These are phyloP conservation scores for Astrephomene gubernaculifera DNA, from an alignment of 139 green algal species.

Conservation along the genomic window DNA sequence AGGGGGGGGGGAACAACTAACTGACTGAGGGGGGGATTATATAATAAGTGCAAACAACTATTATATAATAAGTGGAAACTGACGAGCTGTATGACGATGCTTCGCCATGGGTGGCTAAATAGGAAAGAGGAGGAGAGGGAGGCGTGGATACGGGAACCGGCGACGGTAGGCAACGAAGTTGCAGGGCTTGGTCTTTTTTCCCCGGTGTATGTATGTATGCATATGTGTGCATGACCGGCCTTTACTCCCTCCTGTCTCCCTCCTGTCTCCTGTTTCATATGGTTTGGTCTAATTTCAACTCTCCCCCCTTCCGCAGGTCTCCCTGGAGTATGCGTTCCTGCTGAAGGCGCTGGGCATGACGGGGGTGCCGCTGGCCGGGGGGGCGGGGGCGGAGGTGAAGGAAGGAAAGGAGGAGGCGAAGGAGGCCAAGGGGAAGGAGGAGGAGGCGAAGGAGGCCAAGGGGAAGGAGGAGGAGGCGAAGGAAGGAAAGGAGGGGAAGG, in stretches of 20 bases:
- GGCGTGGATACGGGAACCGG: not conserved
- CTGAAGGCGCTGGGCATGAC: constrained; percentile 72
- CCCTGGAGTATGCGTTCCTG: constrained; percentile 84
- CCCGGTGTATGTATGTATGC: no score
- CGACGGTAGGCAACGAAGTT: no score
- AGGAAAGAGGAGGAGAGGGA: not conserved
- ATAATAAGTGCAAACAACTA: not conserved
- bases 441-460: no score
- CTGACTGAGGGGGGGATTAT: not conserved
- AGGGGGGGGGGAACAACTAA: not conserved
- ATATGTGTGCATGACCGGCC: no score
- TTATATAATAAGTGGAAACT: not conserved
- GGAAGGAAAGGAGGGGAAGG: no score
- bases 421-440: no score
- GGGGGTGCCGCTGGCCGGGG: not conserved
- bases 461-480: no score
- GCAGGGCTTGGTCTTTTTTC: no score
- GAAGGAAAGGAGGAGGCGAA: no score
- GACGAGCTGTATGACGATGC: not conserved
- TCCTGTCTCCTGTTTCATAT: not conserved
- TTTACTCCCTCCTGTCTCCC: not conserved
- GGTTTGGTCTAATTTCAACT: not conserved
- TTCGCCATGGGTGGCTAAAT: not conserved
- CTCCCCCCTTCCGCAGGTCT: constrained; percentile 16
- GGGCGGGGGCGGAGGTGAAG: not conserved